phyloP scores from a whole-genome alignment of 495 filamentous ascomycete genomes.

The Penicillium steckii region DNA sequence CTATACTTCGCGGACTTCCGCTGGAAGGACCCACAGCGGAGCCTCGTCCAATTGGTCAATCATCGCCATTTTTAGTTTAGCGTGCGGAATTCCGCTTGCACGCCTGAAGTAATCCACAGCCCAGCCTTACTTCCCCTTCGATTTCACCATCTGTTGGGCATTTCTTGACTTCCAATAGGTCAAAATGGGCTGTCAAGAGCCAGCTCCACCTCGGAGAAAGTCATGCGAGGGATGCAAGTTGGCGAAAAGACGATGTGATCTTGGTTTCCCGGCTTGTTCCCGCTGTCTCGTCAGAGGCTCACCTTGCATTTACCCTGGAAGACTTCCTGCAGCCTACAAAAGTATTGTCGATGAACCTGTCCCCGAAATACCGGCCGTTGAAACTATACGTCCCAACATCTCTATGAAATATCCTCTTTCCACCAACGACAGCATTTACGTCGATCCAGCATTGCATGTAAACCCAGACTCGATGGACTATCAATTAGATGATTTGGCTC shows the following conservation, averaged over 20 bases:
- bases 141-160: not conserved
- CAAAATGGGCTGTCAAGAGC: not conserved
- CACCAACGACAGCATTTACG: no score
- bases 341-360: not conserved
- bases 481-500: no score
- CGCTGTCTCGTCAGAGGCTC: slow-evolving; percentile 44
- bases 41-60: slow-evolving; percentile 4
- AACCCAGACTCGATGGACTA: no score
- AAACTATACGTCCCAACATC: no score
- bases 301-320: slow-evolving; percentile 43
- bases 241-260: slow-evolving; percentile 53
- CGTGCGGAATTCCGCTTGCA: slow-evolving; percentile 33
- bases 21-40: not conserved
- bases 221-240: slow-evolving; percentile 53
- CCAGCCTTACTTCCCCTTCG: not conserved
- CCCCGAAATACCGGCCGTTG: not conserved
- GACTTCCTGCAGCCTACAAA: slow-evolving; percentile 7
- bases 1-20: slow-evolving; percentile 18
- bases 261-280: slow-evolving; percentile 44
- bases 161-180: not conserved
- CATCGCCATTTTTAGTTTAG: slow-evolving; percentile 5
- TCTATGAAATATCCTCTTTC: not conserved
- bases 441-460: no score
- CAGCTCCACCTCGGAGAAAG: slow-evolving; percentile 45
- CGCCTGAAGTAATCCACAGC: not conserved